A percentile compares a stretch with the other conserved stretches of the same genome.
Conservation (phyloP, 768 basidiomycete species). For the Candolleomyces eurysporus region DNA sequence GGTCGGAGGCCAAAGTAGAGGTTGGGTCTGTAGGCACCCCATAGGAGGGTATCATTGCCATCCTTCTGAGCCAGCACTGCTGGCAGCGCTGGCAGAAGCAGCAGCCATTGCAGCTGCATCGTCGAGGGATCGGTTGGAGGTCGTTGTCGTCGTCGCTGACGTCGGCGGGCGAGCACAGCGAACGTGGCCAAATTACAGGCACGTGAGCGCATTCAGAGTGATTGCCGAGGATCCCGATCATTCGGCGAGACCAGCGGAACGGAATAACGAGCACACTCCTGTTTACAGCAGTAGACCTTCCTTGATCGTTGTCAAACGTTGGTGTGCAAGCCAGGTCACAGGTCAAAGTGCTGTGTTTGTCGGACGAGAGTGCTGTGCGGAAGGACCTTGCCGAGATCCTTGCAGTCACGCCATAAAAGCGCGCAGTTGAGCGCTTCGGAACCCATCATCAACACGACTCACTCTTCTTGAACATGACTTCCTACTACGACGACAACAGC, state of each 20-base stretch:
- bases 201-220: conserved; percentile 1
- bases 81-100: conserved; percentile 45
- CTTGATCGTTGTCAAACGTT: not conserved
- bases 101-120: conserved; percentile 46
- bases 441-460: not conserved
- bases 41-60: conserved; percentile 60
- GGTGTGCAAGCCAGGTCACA: not conserved
- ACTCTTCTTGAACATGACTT: conserved; percentile 23
- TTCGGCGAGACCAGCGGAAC: not conserved
- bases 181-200: conserved; percentile 5
- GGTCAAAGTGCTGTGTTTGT: not conserved
- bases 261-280: not conserved
- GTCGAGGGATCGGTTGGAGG: not conserved
- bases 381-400: not conserved
- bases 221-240: no score
- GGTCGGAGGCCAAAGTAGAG: conserved; percentile 95
- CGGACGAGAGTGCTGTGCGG: not conserved
- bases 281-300: not conserved
- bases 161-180: not conserved
- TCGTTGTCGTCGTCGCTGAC: conserved; percentile 1
- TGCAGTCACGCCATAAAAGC: not conserved
- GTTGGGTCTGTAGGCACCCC: conserved; percentile 89
- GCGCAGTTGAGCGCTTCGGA: not conserved
- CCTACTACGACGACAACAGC: conserved; percentile 40
- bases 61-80: conserved; percentile 31